A percentile compares a stretch with the other conserved stretches of the same genome.
Evolutionary conservation across 257 asterid species (phyloP).

Genomic region (Lycium barbarum): DNA sequence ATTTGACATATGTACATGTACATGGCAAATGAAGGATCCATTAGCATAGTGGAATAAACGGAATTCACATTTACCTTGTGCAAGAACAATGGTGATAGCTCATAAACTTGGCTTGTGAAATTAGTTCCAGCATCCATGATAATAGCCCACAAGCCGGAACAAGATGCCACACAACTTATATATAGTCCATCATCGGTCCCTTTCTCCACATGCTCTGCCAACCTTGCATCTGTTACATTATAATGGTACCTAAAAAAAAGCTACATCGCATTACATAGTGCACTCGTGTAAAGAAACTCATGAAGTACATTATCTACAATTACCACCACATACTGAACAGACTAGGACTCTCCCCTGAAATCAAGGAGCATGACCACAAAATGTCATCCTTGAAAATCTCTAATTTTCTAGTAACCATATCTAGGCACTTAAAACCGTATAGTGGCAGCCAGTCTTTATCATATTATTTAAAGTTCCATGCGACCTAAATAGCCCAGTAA

Average conservation of each 20-base stretch:
- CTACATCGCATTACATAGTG: not conserved
- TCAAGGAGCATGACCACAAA: not conserved
- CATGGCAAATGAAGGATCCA: slow-evolving; percentile 7
- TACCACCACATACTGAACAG: slow-evolving; percentile 10
- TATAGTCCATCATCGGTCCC: slow-evolving; percentile 47
- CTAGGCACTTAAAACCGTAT: not conserved
- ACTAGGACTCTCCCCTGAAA: slow-evolving; percentile 17
- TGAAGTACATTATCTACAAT: not conserved
- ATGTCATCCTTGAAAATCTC: slow-evolving; percentile 19
- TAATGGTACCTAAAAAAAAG: slow-evolving; percentile 48
- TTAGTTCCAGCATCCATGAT: slow-evolving; percentile 59
- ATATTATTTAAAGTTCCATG: slow-evolving; percentile 16
- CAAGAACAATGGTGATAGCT: slow-evolving; percentile 47
- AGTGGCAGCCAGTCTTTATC: not conserved
- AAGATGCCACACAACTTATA: slow-evolving; percentile 55
- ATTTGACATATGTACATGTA: slow-evolving; percentile 23
- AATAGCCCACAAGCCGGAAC: slow-evolving; percentile 54
- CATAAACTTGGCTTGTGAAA: slow-evolving; percentile 50
- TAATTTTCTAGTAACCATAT: slow-evolving; percentile 16
- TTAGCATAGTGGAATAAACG: not conserved
- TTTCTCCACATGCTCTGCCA: slow-evolving; percentile 52
- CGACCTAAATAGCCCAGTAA: not conserved
- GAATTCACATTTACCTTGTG: slow-evolving; percentile 45
- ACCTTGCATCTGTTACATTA: slow-evolving; percentile 48
- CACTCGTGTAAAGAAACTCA: not conserved